These are phyloP conservation scores for Phialemoniopsis sp. DNA, from an alignment of 2,329 filamentous ascomycete species.

Conservation along the genomic window DNA sequence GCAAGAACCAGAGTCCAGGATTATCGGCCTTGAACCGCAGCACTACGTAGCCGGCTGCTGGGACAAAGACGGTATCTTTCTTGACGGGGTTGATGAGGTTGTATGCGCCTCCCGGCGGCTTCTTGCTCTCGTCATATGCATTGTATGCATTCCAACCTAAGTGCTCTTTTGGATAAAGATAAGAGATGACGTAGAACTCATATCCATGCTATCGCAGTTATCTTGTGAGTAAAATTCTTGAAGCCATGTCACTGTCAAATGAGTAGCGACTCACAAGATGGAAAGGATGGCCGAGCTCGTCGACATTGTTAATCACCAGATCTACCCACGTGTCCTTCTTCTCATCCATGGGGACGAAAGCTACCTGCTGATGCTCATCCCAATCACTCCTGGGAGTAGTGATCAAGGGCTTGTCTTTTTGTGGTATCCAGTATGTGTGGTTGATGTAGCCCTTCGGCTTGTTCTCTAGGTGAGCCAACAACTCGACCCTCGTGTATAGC, in stretches of 20 bases:
- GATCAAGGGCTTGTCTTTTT: background rate
- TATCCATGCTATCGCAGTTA: background rate
- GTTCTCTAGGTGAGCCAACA: constrained; percentile 1
- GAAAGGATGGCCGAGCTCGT: constrained; percentile 2
- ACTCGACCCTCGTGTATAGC: constrained; percentile 1
- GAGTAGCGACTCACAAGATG: constrained; percentile 1
- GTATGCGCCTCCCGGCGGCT: background rate
- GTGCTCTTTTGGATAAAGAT: background rate
- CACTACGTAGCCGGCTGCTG: constrained; percentile 1
- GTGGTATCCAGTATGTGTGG: constrained; percentile 2
- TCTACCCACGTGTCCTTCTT: background rate
- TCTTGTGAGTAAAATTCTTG: background rate
- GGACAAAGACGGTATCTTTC: constrained; percentile 1
- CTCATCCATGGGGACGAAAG: background rate
- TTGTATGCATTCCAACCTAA: constrained; percentile 1
- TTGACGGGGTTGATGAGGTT: background rate
- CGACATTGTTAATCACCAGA: constrained; percentile 2
- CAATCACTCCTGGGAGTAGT: background rate
- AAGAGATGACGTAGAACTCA: constrained; percentile 1
- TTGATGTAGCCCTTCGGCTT: constrained; percentile 1
- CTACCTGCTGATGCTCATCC: constrained; percentile 1
- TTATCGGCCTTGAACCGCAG: constrained; percentile 21
- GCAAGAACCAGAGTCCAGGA: constrained; percentile 36
- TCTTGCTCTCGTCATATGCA: background rate
- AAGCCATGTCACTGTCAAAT: background rate